Base-by-base conservation (phyloP, 495 filamentous ascomycete genomes). In the Hyaloscypha variabilis region DNA sequence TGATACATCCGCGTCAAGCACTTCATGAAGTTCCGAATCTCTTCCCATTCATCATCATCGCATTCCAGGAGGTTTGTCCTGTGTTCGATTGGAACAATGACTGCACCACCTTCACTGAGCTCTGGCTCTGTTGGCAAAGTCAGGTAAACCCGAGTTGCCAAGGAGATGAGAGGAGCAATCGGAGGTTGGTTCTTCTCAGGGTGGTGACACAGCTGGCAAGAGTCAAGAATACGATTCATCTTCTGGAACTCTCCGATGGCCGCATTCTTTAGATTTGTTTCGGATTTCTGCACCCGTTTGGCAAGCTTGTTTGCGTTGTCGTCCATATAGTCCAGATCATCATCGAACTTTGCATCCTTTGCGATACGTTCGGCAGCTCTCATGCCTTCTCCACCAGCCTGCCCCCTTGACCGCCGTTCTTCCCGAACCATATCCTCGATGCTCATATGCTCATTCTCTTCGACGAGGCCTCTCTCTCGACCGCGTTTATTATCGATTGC, bases 1-100 rank as follows among this genome's bases (percentile, higher is more conserved):
- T 94, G 91, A 75, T 98, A 98, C 86, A 96, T 87, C 55, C 94
- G 87, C 2, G 89, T 97, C 31, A 99, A 84, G 72, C 86, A 90
- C 79, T 99, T 99, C 94, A 98, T 98, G 77, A 99, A 99, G 76
- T 99, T 99, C 75, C 94, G 89, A 46, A 99, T 91, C 73, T 99
- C 95, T 70, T 99, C 95, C 95, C 96, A 99, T 75, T 99, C 95
- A 71, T 98, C 96, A 73, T 98, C 96, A 73, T 98, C 96, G 73
- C 96, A 98, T 77, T 97, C 95, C 25, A 99, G 81, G 14, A 98
- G 86, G 73, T 98, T 99, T 31, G 83, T 86, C 51, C 89, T 89
- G 74, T 99, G 95, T 74, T 91, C 88, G 56, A 96, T 90, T 25
- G 95, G 95, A 11, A 94, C 89, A 69, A 98, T 96, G 36, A 92